phyloP scores from a whole-genome alignment of 2,329 filamentous ascomycete genomes.

The Myriosclerotinia scirpicola region DNA sequence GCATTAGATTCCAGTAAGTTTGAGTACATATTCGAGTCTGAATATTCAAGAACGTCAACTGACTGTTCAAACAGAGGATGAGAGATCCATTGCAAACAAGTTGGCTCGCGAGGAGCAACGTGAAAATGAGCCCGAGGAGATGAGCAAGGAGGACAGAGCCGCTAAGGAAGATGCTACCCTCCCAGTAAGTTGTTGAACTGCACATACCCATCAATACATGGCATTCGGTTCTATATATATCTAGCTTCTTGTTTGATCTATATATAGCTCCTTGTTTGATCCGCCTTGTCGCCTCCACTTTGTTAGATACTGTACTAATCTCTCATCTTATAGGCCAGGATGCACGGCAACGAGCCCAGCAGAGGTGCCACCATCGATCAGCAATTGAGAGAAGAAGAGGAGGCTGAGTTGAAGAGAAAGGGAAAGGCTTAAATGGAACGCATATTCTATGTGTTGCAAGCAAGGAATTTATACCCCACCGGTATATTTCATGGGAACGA shows the following conservation, averaged over 20 bases:
- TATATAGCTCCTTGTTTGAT: background rate
- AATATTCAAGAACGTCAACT: constrained; percentile 8
- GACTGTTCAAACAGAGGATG: constrained; percentile 56
- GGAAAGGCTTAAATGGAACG: constrained; percentile 41
- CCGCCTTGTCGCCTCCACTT: no score
- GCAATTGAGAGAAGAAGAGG: constrained; percentile 66
- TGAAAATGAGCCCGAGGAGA: constrained; percentile 48
- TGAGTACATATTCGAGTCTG: background rate
- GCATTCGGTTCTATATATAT: background rate
- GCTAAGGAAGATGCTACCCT: constrained; percentile 55
- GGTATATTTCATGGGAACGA: constrained; percentile 13
- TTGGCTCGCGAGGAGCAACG: constrained; percentile 58
- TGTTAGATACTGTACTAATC: background rate
- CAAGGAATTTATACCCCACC: background rate
- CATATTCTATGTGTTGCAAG: constrained; percentile 2
- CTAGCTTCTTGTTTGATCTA: no score
- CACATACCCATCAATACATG: background rate
- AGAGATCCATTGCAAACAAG: constrained; percentile 70
- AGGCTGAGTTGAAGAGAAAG: constrained; percentile 63
- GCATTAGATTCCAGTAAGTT: constrained; percentile 69
- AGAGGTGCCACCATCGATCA: constrained; percentile 72
- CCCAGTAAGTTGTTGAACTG: constrained; percentile 46
- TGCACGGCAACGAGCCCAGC: constrained; percentile 72
- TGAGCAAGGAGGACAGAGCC: constrained; percentile 34
- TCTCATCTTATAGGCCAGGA: constrained; percentile 49